phyloP scores from a whole-genome alignment of 192 early-diverging fungal genomes.

The Funneliformis mosseae region DNA sequence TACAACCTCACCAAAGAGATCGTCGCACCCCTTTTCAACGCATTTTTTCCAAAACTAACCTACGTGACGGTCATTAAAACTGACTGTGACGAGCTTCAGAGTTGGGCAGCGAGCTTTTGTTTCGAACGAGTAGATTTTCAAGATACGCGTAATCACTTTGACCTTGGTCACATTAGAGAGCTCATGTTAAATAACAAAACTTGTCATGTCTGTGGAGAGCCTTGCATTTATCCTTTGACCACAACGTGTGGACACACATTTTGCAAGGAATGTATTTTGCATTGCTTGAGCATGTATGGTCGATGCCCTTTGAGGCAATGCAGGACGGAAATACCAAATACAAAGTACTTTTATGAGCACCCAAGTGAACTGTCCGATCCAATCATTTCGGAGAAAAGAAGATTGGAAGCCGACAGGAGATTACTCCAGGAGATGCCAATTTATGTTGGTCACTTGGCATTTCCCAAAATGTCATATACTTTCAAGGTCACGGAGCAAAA shows the following conservation, averaged over 20 bases:
- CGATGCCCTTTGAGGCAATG: not conserved
- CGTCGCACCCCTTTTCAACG: not conserved
- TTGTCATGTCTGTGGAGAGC: not conserved
- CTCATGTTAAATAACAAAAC: not conserved
- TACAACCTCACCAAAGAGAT: not conserved
- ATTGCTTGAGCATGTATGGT: not conserved
- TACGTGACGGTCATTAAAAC: not conserved
- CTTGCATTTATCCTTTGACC: not conserved
- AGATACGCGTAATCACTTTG: not conserved
- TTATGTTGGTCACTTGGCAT: not conserved
- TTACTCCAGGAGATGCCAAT: not conserved
- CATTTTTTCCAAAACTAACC: not conserved
- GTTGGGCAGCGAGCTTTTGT: not conserved
- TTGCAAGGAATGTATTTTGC: not conserved
- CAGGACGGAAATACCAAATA: not conserved
- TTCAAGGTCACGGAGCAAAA: not conserved
- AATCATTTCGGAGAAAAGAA: not conserved
- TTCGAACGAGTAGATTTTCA: not conserved
- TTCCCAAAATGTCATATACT: not conserved
- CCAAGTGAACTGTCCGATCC: not conserved
- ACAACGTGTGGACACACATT: conserved; percentile 1
- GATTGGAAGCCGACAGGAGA: not conserved
- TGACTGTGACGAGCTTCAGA: not conserved
- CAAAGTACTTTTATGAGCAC: not conserved
- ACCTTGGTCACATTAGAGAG: not conserved